Evolutionary conservation across 257 asterid species (phyloP), one percentile per base, ranked within the genome.

Genomic region (Petunia secreta): DNA sequence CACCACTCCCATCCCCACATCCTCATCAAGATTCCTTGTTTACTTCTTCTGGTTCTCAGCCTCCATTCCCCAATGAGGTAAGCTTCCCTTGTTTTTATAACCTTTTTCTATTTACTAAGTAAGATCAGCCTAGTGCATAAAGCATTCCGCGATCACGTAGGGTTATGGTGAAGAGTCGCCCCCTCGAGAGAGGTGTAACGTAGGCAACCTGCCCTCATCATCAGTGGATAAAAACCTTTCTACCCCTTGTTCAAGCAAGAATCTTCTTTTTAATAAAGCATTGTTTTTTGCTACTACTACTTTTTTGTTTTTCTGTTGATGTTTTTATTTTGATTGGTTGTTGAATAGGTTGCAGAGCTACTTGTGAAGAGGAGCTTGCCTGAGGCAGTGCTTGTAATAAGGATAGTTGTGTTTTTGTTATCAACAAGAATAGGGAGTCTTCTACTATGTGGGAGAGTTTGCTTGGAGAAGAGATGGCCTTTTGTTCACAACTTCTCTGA

Each of bases 391-490:
- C 58, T 82, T 53, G 13, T 92, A 10, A 84, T 93, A 78, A 84
- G 84, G 58, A 9, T 90, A 59, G 91, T 90, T 66, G 79, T 95
- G 5, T 83, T 15, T 66, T 41, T 92, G 43, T 82, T 95, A 37
- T 92, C 97, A 16, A 91, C 88, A 58, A 90, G 95, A 86, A 44
- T 93, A 74, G 99, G 99, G n/a, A 92, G 93, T 14, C 80, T 95
- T 48, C 44, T 95, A 89, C 85, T 93, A 5, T 93, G 98, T 83
- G 99, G 99, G 44, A 54, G 39, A 63, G 46, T 65, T 39, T 89
- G 98, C 78, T 84, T 93, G 81, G 91, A 84, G 53, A 80, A 89
- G 86, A 87, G 86, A 34, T 91, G 93, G 94, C 99, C 98, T 7
- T 95, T 95, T 81, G 78, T 95, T 69, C 92, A 81, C 67, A 91